Evolutionary conservation across 768 basidiomycete species (phyloP).

Genomic region (Termitomyces sp.): DNA sequence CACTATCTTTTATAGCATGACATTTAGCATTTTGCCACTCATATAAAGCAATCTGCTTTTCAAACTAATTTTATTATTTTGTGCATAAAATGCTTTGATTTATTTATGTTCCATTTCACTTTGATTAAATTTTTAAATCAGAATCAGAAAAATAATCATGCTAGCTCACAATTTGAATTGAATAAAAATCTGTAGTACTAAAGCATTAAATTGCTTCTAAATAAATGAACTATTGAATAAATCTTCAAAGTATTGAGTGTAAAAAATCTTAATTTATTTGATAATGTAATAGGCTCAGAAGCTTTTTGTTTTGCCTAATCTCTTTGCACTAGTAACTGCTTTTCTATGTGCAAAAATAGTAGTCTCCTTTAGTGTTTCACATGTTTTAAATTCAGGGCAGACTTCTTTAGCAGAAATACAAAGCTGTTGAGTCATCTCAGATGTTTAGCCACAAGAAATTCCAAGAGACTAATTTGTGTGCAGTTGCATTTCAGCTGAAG

Average conservation of each 20-base stretch:
- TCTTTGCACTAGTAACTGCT: neutral
- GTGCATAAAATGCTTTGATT: constrained; percentile 7
- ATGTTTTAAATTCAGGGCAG: constrained; percentile 17
- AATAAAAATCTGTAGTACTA: neutral
- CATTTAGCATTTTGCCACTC: constrained; percentile 13
- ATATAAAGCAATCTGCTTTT: constrained; percentile 14
- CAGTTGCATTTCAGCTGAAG: neutral
- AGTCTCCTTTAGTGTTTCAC: constrained; percentile 4
- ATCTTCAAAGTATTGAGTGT: no score
- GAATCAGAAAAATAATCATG: constrained; percentile 15
- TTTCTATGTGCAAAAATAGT: neutral
- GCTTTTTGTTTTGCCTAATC: neutral
- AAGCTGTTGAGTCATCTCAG: no score
- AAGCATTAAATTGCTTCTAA: neutral
- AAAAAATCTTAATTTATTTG: no score
- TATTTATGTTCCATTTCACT: constrained; percentile 6
- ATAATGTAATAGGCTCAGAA: neutral
- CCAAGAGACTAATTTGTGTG: neutral
- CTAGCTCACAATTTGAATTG: constrained; percentile 11
- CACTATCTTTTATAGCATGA: neutral
- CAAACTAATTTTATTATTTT: neutral
- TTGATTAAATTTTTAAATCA: neutral
- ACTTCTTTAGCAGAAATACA: no score
- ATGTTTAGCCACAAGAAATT: no score
- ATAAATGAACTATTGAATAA: no score